phyloP scores from a whole-genome alignment of 2,329 filamentous ascomycete genomes.

The Clathrospora elynae region DNA sequence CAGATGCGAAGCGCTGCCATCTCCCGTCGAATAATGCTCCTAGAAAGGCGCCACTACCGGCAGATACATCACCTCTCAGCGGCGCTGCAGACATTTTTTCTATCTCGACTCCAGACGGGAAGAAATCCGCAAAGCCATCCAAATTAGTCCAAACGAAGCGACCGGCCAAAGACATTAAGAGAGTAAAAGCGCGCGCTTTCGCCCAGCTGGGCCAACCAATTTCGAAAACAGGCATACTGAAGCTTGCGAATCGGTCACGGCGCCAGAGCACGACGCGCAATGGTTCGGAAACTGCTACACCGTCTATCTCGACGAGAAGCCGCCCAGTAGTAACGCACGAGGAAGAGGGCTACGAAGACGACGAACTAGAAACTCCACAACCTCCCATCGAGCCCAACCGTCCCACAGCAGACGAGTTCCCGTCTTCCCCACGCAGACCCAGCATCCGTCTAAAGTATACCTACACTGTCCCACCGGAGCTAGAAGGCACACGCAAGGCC shows the following conservation, averaged over 20 bases:
- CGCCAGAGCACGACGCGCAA: no score
- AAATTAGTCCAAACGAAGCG: not conserved
- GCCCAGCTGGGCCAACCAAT: no score
- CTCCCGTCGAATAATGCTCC: conserved; percentile 1
- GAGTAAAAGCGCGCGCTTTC: not conserved
- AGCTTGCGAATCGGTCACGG: not conserved
- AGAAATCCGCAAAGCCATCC: not conserved
- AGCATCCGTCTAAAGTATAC: conserved; percentile 7
- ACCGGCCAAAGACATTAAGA: not conserved
- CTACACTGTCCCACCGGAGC: conserved; percentile 13
- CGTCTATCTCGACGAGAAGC: no score
- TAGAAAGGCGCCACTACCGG: conserved; percentile 9
- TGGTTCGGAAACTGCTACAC: no score
- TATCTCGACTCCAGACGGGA: not conserved
- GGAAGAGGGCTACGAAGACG: no score
- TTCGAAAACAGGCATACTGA: no score
- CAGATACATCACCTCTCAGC: not conserved
- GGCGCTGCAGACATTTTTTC: not conserved
- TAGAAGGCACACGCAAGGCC: conserved; percentile 17
- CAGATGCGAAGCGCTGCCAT: not conserved
- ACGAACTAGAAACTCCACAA: no score
- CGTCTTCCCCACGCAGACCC: no score
- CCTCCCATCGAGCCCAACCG: no score
- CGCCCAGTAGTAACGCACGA: no score
- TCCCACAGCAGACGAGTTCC: no score